Base-by-base conservation (phyloP, 2,329 filamentous ascomycete species). In the Hypomyces rosellus region DNA sequence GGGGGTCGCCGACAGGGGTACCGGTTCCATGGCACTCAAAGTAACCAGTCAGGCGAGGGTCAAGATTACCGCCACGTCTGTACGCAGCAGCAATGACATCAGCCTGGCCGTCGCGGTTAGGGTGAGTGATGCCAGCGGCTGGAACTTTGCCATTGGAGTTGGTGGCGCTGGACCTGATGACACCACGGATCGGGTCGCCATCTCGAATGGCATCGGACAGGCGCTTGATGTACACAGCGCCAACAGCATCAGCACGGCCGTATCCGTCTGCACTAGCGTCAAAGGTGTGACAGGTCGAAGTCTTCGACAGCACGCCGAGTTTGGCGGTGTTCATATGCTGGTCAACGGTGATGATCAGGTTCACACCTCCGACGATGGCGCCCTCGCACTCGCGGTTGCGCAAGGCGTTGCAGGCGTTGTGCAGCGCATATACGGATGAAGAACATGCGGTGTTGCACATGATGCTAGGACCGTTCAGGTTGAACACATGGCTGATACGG, bases 11-110 rank as follows among this genome's bases (percentile, higher is more conserved):
- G 2, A 73, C 71, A 15, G 65, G 63, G 9, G 77, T 81, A 7
- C 76, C 76, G 0, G 77, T 79, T 13, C 76, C 77, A 57, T 81
- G 77, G 7, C 70, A 71, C 57, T 81, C 76, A 11, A 66, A 52
- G 38, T 59, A 60, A 22, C 44, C 56, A 1, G 59, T 61, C 22
- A 52, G 34, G 1, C 44, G 34, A 16, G 55, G 55, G 18, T 57
- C 51, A 1, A 59, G 51, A 13, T 54, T 46, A 1, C 52, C 57
- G 14, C 51, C 53, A 33, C 50, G 44, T 4, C 44, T 46, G 34
- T 46, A 33, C 12, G 33, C 13, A 16, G 15, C 9, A 25, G 14
- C 56, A 43, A 77, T 77, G 45, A 75, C 70, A 8, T 59, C 61
- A 0, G 65, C 57, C 49, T 63, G 59, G 12, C 52, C 54, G n/a